These are phyloP conservation scores for Pseudogymnoascus verrucosus DNA, from an alignment of 2,329 filamentous ascomycete genomes.

Conservation along the genomic window DNA sequence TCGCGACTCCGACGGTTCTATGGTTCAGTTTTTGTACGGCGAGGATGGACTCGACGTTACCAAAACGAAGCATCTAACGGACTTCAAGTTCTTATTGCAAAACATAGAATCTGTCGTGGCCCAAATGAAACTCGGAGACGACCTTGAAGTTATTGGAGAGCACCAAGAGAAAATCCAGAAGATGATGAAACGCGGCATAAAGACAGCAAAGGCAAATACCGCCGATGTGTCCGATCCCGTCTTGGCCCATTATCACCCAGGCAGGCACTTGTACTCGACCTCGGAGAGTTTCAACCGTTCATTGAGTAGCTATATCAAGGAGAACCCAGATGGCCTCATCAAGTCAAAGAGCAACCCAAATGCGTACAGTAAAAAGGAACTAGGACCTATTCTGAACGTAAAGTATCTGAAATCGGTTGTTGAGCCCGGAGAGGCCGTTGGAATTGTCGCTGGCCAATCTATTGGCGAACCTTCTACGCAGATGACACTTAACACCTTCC, in stretches of 20 bases:
- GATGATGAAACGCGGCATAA: constrained; percentile 71
- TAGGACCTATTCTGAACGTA: constrained; percentile 72
- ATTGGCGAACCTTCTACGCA: constrained; percentile 96
- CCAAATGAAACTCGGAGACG: constrained; percentile 59
- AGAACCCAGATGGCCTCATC: constrained; percentile 59
- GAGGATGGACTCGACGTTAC: constrained; percentile 93
- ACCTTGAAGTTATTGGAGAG: constrained; percentile 58
- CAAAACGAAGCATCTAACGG: constrained; percentile 82
- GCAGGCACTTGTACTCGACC: constrained; percentile 72
- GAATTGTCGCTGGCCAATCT: constrained; percentile 93
- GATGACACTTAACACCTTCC: constrained; percentile 99
- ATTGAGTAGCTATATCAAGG: constrained; percentile 69
- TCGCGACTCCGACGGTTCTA: constrained; percentile 82
- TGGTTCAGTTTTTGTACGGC: constrained; percentile 93
- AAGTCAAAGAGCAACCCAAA: constrained; percentile 37
- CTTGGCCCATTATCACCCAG: constrained; percentile 63
- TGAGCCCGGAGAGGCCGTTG: constrained; percentile 92
- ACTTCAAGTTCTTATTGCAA: constrained; percentile 83
- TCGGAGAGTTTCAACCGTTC: constrained; percentile 76
- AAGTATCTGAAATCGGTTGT: constrained; percentile 90
- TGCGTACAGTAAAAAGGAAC: constrained; percentile 33
- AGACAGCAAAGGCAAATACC: constrained; percentile 53
- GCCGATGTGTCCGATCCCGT: constrained; percentile 60
- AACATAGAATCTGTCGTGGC: constrained; percentile 77
- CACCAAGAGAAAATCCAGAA: constrained; percentile 52